These are phyloP conservation scores for Talaromyces sp. DNA, from an alignment of 2,329 filamentous ascomycete genomes.

Conservation along the genomic window DNA sequence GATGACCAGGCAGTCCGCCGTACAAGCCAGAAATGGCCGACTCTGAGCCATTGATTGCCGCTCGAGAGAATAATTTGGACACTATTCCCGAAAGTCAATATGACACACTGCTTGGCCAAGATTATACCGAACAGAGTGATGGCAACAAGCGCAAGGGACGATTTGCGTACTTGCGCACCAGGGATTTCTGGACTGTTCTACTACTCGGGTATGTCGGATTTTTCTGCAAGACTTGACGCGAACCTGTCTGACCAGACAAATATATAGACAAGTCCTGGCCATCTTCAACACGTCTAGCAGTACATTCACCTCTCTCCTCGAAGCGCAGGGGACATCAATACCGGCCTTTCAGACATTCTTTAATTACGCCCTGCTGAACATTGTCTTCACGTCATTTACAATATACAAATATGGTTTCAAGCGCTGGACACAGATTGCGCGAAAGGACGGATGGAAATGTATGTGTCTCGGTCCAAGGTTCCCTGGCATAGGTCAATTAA, in stretches of 20 bases:
- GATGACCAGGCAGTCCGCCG: neutral
- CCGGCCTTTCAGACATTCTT: constrained; percentile 95
- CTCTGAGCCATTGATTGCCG: constrained; percentile 12
- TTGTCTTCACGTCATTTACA: constrained; percentile 76
- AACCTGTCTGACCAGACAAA: neutral
- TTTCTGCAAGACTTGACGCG: neutral
- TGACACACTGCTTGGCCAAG: constrained; percentile 19
- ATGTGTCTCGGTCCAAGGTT: constrained; percentile 3
- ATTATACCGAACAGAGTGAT: constrained; percentile 24
- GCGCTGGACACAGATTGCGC: constrained; percentile 60
- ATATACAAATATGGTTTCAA: constrained; percentile 73
- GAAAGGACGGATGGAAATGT: constrained; percentile 80
- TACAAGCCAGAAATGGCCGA: neutral
- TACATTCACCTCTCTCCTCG: constrained; percentile 77
- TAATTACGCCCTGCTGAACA: constrained; percentile 79
- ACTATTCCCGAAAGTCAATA: neutral
- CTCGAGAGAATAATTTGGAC: neutral
- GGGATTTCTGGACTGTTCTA: constrained; percentile 83
- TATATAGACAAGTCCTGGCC: constrained; percentile 66
- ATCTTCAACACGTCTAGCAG: constrained; percentile 90
- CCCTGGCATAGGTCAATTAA: neutral
- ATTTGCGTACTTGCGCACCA: constrained; percentile 70
- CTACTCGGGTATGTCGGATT: constrained; percentile 56
- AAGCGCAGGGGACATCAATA: constrained; percentile 65
- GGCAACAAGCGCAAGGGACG: constrained; percentile 45